Conservation (phyloP, 2,329 filamentous ascomycete genomes). For the Mycosphaerella sp. region DNA sequence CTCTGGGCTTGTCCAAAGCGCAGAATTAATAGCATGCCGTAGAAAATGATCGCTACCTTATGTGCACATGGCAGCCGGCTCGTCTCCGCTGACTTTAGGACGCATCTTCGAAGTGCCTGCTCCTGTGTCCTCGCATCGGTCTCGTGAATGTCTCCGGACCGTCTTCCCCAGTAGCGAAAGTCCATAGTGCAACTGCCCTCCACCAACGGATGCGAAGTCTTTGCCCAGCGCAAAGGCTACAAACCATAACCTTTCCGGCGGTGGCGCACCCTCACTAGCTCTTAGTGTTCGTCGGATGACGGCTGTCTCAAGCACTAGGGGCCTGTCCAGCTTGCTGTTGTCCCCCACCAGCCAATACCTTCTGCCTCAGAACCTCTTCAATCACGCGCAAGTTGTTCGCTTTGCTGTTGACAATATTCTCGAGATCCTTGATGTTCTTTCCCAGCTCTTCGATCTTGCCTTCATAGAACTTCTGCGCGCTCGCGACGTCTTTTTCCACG, state of each 20-base stretch:
- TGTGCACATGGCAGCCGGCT: too few species aligned
- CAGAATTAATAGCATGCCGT: too few species aligned
- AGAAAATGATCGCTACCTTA: too few species aligned
- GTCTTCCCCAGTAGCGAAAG: too few species aligned
- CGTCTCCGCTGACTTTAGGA: too few species aligned
- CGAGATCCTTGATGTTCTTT: slow-evolving; percentile 59
- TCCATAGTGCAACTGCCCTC: too few species aligned
- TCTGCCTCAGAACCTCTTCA: slow-evolving; percentile 65
- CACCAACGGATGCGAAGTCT: too few species aligned
- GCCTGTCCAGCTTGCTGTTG: slow-evolving; percentile 20
- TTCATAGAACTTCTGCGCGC: slow-evolving; percentile 61
- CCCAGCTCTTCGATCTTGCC: slow-evolving; percentile 61
- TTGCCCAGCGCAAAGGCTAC: background rate
- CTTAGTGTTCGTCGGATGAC: background rate
- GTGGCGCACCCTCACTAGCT: background rate
- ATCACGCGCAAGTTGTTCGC: slow-evolving; percentile 77
- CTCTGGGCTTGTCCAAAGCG: too few species aligned
- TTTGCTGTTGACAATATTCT: slow-evolving; percentile 66
- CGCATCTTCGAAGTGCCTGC: too few species aligned
- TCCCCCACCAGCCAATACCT: slow-evolving; percentile 28
- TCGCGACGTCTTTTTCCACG: slow-evolving; percentile 69
- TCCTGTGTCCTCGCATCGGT: too few species aligned
- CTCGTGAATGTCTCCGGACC: too few species aligned
- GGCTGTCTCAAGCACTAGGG: slow-evolving; percentile 1
- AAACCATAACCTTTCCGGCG: background rate